Evolutionary conservation across 2,329 filamentous ascomycete genomes (phyloP).

Genomic region (Exophiala dermatitidis): DNA sequence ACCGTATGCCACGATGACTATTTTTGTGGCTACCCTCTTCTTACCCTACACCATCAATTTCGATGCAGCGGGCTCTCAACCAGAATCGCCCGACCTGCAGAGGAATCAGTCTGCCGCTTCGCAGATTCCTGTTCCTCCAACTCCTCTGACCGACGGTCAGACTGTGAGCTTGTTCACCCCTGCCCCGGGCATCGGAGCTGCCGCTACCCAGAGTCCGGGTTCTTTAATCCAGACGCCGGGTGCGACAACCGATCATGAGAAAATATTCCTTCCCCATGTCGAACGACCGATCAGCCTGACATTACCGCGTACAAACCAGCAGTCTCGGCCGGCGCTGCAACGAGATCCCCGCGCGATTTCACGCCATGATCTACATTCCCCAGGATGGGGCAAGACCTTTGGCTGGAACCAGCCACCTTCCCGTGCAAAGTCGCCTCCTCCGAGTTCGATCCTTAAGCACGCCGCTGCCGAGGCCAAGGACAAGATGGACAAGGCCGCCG

Average conservation of each 20-base stretch:
- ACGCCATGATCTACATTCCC: constrained; percentile 66
- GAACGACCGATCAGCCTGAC: constrained; percentile 18
- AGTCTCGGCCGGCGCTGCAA: constrained; percentile 38
- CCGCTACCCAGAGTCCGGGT: constrained; percentile 9
- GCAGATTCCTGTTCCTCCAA: neutral
- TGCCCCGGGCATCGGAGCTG: neutral
- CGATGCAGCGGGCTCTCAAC: constrained; percentile 42
- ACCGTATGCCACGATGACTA: constrained; percentile 42
- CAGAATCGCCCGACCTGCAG: neutral
- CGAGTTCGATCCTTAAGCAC: constrained; percentile 67
- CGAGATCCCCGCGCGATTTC: constrained; percentile 48
- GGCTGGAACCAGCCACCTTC: constrained; percentile 72
- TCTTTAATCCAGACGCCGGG: constrained; percentile 33
- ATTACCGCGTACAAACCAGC: constrained; percentile 35
- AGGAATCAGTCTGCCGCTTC: neutral
- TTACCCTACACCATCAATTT: constrained; percentile 91
- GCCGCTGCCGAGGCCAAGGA: constrained; percentile 23
- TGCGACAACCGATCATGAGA: constrained; percentile 38
- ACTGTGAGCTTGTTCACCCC: constrained; percentile 21
- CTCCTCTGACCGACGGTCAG: neutral
- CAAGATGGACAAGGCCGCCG: constrained; percentile 3
- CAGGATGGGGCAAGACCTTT: constrained; percentile 62
- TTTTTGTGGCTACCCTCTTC: constrained; percentile 61
- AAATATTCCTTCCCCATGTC: constrained; percentile 32
- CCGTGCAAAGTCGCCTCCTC: constrained; percentile 64